Evolutionary conservation across 208 protist genomes (phyloP).

Genomic region (Crithidia acanthocephali): DNA sequence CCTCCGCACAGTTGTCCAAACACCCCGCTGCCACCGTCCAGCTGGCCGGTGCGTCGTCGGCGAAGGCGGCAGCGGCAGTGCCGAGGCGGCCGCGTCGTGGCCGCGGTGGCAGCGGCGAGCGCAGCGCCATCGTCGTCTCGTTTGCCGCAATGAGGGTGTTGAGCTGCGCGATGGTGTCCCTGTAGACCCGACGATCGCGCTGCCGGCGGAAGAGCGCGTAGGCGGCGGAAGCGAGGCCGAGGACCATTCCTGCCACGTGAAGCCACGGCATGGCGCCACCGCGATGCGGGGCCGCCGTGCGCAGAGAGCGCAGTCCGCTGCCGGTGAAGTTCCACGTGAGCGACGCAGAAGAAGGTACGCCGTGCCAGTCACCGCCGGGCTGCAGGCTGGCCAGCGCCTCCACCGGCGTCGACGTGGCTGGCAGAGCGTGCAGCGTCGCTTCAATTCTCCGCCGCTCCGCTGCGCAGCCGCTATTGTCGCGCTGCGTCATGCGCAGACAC

Average conservation of each 20-base stretch:
- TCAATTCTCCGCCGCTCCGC: constrained; percentile 16
- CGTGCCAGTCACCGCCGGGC: neutral
- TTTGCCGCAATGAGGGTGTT: constrained; percentile 18
- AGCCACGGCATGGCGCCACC: constrained; percentile 4
- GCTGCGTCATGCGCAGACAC: constrained; percentile 17
- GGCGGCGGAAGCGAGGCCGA: constrained; percentile 13
- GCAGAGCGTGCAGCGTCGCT: constrained; percentile 10
- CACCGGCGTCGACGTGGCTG: neutral
- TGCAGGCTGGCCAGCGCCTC: constrained; percentile 3
- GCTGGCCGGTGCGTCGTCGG: constrained; percentile 6
- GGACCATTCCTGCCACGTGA: constrained; percentile 8
- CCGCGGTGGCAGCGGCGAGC: neutral
- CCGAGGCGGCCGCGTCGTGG: constrained; percentile 2
- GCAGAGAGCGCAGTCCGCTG: constrained; percentile 4
- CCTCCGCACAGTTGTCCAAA: constrained; percentile 13
- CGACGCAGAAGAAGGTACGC: neutral
- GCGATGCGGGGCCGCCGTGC: neutral
- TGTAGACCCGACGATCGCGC: constrained; percentile 18
- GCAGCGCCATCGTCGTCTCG: constrained; percentile 6
- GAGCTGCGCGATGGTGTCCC: constrained; percentile 24
- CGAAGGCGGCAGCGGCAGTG: constrained; percentile 2
- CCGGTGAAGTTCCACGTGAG: constrained; percentile 24
- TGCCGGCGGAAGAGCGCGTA: constrained; percentile 24
- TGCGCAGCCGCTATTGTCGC: constrained; percentile 8
- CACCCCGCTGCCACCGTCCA: constrained; percentile 19